These are phyloP conservation scores for Colletotrichum trifolii DNA, from an alignment of 2,329 filamentous ascomycete species.

Conservation along the genomic window DNA sequence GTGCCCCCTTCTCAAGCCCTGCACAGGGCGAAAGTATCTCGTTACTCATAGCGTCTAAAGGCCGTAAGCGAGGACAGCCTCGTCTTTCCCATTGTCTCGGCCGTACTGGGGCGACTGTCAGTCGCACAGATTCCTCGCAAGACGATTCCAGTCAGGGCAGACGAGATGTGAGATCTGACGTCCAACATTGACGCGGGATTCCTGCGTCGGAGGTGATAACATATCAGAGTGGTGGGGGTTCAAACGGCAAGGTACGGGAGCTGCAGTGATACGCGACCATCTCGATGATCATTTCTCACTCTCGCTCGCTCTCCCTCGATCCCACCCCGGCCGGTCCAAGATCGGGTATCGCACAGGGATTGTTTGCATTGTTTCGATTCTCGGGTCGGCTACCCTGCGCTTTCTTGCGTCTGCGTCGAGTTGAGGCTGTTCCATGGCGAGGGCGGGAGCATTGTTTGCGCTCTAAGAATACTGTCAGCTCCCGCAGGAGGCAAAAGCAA, in stretches of 20 bases:
- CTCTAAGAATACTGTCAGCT: conserved; percentile 16
- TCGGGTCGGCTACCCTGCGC: not conserved
- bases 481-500: conserved; percentile 26
- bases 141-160: not conserved
- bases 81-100: conserved; percentile 14
- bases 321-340: not conserved
- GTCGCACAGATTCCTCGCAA: conserved; percentile 13
- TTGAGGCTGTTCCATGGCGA: conserved; percentile 17
- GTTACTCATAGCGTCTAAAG: conserved; percentile 5
- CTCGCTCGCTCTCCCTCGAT: too few relatives aligned
- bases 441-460: conserved; percentile 28
- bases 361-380: conserved; percentile 5
- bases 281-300: conserved; percentile 3
- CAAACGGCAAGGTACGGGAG: not conserved
- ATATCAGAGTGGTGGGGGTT: not conserved
- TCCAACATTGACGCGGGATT: not conserved
- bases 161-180: conserved; percentile 19
- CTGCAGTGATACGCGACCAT: conserved; percentile 14
- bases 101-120: not conserved
- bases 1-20: too few relatives aligned
- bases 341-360: conserved; percentile 6
- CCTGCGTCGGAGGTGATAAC: conserved; percentile 1
- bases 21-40: too few relatives aligned
- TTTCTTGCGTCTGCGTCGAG: not conserved
- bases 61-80: conserved; percentile 24